These are phyloP conservation scores for Dorcoceras hygrometricum DNA, from an alignment of 257 asterid species.

Conservation along the genomic window DNA sequence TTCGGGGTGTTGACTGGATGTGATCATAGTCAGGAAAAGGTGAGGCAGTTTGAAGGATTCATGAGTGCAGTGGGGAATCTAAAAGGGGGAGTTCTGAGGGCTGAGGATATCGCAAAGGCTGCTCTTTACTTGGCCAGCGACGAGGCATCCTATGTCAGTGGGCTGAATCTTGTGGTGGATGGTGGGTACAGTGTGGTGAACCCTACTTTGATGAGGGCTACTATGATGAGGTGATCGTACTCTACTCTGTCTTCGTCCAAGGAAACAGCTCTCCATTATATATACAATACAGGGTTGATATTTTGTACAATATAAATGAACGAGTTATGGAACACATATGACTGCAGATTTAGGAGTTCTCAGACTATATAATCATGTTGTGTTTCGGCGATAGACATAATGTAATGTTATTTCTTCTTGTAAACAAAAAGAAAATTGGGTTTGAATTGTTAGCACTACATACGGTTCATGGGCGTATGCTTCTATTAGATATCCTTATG, in stretches of 20 bases:
- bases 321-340: too few species aligned
- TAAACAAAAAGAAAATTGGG: too few species aligned
- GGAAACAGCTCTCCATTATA: too few species aligned
- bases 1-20: slow-evolving; percentile 33
- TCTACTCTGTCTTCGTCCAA: too few species aligned
- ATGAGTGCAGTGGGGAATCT: slow-evolving; percentile 26
- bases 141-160: slow-evolving; percentile 45
- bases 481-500: too few species aligned
- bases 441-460: too few species aligned
- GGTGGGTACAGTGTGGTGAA: slow-evolving; percentile 51
- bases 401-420: too few species aligned
- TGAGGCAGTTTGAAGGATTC: slow-evolving; percentile 12
- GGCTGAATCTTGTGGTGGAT: slow-evolving; percentile 49
- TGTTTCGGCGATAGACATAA: too few species aligned
- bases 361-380: too few species aligned
- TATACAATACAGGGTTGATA: too few species aligned
- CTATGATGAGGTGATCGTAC: neutral
- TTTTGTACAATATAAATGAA: slow-evolving; percentile 36
- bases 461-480: too few species aligned
- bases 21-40: neutral
- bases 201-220: slow-evolving; percentile 22
- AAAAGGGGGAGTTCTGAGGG: neutral
- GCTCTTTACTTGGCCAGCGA: slow-evolving; percentile 46
- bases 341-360: too few species aligned
- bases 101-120: slow-evolving; percentile 37